A percentile compares a stretch with the other conserved stretches of the same genome.
phyloP scores from a whole-genome alignment of 2,329 filamentous ascomycete genomes.

The Didymella pinodella region DNA sequence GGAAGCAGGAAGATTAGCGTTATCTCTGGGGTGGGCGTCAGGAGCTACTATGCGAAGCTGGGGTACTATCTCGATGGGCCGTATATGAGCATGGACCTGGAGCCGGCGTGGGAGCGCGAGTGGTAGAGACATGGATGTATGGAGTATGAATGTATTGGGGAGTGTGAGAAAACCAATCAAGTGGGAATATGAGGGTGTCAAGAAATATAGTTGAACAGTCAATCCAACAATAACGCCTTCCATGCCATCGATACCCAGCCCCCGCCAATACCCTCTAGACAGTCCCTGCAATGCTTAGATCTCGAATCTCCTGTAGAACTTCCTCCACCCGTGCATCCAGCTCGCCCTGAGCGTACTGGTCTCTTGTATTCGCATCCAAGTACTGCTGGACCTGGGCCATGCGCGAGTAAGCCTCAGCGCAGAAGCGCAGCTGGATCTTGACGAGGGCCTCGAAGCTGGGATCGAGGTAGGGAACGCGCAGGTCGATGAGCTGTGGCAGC shows the following conservation, averaged over 20 bases:
- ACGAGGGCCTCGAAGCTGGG: conserved; percentile 97
- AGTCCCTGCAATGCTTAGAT: conserved; percentile 88
- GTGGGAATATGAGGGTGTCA: background rate
- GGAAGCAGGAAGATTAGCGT: conserved; percentile 94
- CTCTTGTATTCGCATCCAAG: conserved; percentile 90
- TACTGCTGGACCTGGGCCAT: conserved; percentile 99
- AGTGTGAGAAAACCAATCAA: too few species aligned
- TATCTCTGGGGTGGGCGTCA: conserved; percentile 95
- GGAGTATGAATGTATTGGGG: background rate
- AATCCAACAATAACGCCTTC: conserved; percentile 12
- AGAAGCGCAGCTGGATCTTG: conserved; percentile 98
- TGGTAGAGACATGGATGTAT: conserved; percentile 22
- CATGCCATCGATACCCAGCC: background rate
- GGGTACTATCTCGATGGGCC: conserved; percentile 94
- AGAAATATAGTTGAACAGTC: conserved; percentile 1
- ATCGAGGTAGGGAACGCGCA: conserved; percentile 95
- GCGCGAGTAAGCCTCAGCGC: conserved; percentile 93
- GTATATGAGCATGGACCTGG: conserved; percentile 61
- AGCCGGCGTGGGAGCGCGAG: conserved; percentile 46
- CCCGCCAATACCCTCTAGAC: conserved; percentile 50
- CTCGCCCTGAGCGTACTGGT: conserved; percentile 94
- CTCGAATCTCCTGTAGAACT: conserved; percentile 94
- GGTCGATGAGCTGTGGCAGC: conserved; percentile 92
- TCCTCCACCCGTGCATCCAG: conserved; percentile 92
- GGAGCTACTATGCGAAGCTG: conserved; percentile 92